These are phyloP conservation scores for Hortiboletus campestris DNA, from an alignment of 768 basidiomycete genomes.

Conservation along the genomic window DNA sequence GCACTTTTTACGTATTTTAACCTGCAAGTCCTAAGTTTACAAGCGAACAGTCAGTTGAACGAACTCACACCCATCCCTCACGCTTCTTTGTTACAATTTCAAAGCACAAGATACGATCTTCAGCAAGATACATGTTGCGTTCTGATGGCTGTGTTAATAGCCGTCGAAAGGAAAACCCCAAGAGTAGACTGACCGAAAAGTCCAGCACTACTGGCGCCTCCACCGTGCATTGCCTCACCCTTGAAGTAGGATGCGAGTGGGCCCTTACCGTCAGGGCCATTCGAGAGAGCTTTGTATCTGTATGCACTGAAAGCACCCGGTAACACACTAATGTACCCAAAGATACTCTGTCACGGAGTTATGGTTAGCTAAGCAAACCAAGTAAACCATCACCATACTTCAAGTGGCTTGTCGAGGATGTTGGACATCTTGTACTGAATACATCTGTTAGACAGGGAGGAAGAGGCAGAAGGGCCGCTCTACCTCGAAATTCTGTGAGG, in stretches of 20 bases:
- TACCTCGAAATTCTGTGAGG: slow-evolving; percentile 94
- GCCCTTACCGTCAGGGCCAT: slow-evolving; percentile 84
- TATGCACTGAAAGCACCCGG: slow-evolving; percentile 94
- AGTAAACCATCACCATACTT: slow-evolving; percentile 47
- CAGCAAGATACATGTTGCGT: slow-evolving; percentile 91
- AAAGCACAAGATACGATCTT: slow-evolving; percentile 89
- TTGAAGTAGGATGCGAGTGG: slow-evolving; percentile 93
- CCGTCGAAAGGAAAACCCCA: not conserved
- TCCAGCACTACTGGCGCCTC: slow-evolving; percentile 56
- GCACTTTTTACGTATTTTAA: slow-evolving; percentile 91
- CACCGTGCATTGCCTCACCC: slow-evolving; percentile 84
- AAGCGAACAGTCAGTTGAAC: not conserved
- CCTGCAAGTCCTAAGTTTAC: slow-evolving; percentile 34
- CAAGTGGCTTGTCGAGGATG: slow-evolving; percentile 92
- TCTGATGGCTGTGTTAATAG: slow-evolving; percentile 35
- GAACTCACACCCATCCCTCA: slow-evolving; percentile 75
- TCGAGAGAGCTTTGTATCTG: slow-evolving; percentile 82
- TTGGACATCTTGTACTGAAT: slow-evolving; percentile 90
- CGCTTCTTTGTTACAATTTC: slow-evolving; percentile 90
- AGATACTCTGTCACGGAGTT: slow-evolving; percentile 54
- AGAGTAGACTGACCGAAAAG: slow-evolving; percentile 49
- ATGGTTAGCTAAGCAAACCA: not conserved
- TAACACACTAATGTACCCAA: slow-evolving; percentile 83
- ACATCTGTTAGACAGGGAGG: not conserved
- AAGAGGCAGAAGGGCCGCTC: not conserved